Base-by-base conservation (phyloP, 441 rosid species). In the Populus hybrid region DNA sequence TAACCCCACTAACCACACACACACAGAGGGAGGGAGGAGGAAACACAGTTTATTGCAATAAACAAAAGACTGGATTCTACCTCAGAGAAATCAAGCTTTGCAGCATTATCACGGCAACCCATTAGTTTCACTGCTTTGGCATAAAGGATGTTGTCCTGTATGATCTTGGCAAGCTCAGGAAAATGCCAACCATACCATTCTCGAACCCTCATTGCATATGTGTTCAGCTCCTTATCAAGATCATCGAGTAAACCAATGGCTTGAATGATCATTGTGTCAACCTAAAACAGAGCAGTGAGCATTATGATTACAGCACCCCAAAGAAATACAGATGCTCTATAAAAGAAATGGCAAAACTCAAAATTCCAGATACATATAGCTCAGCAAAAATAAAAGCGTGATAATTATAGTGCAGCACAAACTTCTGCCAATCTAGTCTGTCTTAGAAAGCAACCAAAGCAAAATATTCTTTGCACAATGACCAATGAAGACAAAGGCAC, bases 151-250 rank as follows among this genome's bases (percentile, higher is more conserved):
- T 92, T 94, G 81, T 95, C 99, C 71, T 83, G 87, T 38, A 95
- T 85, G 81, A 95, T 92, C 90, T 87, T 95, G 3, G 93, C 94
- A 73, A 95, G 98, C 89, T 95, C 99, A 0, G 98, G 99, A 84
- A 95, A 94, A 86, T 95, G 99, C 98, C 99, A 95, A 66, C 99
- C 99, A 32, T 94, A 94, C 99, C 99, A 95, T 76, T 95, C 99
- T 67, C 94, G 87, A 46, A 92, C 95, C 75, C 98, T 90, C 99
- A 93, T 94, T 0, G 97, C 97, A 67, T 94, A 95, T 0, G 91
- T 94, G 77, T 95, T 95, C 6, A 94, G 87, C 87, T 94, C 97
- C 84, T 94, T 93, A 86, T 95, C 97, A 67, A 95, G 95, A 80
- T 94, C 99, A 66, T 94, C 98, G 21, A 94, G 94, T 65, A 94